Base-by-base conservation (phyloP, 2,329 filamentous ascomycete species). In the Calonectria pseudoreteaudii region DNA sequence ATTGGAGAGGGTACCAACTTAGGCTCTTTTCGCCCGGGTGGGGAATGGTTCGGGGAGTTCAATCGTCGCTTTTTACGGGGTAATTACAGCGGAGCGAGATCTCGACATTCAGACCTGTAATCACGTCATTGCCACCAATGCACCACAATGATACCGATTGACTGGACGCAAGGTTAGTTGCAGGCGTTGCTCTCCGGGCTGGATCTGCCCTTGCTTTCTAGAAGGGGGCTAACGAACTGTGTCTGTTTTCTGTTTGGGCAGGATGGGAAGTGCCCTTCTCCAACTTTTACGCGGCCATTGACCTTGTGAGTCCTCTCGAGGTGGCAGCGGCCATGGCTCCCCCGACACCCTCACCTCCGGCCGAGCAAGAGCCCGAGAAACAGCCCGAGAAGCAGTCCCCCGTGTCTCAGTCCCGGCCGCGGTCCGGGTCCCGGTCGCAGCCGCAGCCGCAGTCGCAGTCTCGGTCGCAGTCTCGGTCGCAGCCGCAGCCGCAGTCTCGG, bases 111-210 rank as follows among this genome's bases (percentile, higher is more conserved):
- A 65, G 58, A 73, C 68, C 70, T 74, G 41, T 70, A 52, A 80
- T 75, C 78, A 79, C 78, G 77, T 64, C 78, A 79, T 79, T 23
- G 58, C 56, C 64, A n/a, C 66, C 71, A 70, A 70, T 70, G 41
- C 71, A 73, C 52, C 52, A 58, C 28, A 11, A 70, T 41, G 65
- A 66, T 73, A 56, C 73, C 67, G 66, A 68, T 30, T 52, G 74
- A 60, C 52, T 69, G 72, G 70, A 65, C 74, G 53, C 53, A 71
- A 16, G 52, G 71, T 65, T 72, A 26, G 60, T 66, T 66, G 47
- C 58, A 52, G 26, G 41, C 34, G 34, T 30, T 23, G 53, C 28
- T 52, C 31, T 11, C 31, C 62, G 56, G 69, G 77, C 68, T 75
- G 74, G 44, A 66, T 44, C 41, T 38, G 53, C 50, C 31, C 10